Evolutionary conservation across 2,329 filamentous ascomycete species (phyloP), one percentile per base, ranked within the genome.

Genomic region (Penicillium hordei): DNA sequence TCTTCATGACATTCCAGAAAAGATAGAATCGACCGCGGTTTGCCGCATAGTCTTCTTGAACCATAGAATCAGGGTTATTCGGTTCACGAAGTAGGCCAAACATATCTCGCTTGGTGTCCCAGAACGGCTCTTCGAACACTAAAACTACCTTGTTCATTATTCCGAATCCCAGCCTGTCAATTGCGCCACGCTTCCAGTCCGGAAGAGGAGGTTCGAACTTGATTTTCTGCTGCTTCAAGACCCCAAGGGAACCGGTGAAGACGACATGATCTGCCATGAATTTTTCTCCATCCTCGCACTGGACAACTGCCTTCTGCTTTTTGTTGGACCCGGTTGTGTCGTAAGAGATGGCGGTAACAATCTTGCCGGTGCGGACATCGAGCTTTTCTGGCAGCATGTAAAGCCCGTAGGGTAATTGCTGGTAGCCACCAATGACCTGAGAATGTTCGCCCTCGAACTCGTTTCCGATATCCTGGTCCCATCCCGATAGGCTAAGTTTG

Each of bases 391-490:
- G 94, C 48, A 88, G 86, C 49, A 89, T 86, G 76, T 90, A 87
- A 8, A 99, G 78, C 3, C 93, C 94, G 65, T 91, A 87, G n/a
- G 93, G 90, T 44, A 99, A 86, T 69, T 93, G 91, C 66, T 95
- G 92, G 70, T 97, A 99, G 1, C 94, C 94, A 40, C 95, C 94
- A 27, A 95, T 83, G 4, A 99, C 86, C 83, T 97, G 93, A 1
- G 91, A 91, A 72, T 99, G 95, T 60, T 90, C 88, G 7, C 94
- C 94, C 73, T 97, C 93, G 79, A 96, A 99, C 71, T 99, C 94
- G 67, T 99, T 97, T 0, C 94, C 94, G 49, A 93, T 92, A 70
- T 99, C 95, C 68, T 99, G 92, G 74, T 99, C 95, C 91, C 95
- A 97, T 0, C 93, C 88, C 8, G 88, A 86, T 15, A 99, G 84